Conservation (phyloP, 345 rosid genomes). For the Euphorbia pulcherrima region DNA sequence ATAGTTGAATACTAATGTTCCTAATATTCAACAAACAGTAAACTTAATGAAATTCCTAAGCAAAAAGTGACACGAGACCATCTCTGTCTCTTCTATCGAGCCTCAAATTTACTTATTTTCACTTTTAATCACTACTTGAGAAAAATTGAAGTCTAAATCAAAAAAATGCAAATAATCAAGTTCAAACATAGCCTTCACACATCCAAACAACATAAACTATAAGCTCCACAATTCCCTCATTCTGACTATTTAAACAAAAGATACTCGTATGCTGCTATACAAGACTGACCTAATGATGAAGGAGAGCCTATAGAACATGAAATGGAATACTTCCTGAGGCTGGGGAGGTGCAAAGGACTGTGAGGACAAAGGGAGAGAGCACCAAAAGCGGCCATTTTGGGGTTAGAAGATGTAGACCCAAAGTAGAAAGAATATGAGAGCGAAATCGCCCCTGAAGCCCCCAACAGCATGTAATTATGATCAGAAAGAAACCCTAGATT, state of each 20-base stretch:
- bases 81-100: not conserved
- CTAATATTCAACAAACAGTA: not conserved
- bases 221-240: not conserved
- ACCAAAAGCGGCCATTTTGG: conserved; percentile 57
- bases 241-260: too few relatives aligned
- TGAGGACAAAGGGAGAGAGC: conserved; percentile 51
- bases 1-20: not conserved
- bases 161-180: not conserved
- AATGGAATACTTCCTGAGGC: conserved; percentile 28
- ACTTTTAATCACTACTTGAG: not conserved
- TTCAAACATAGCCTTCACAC: not conserved
- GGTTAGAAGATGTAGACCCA: conserved; percentile 19
- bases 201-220: not conserved
- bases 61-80: not conserved
- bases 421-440: conserved; percentile 28
- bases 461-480: conserved; percentile 3
- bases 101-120: not conserved
- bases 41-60: not conserved
- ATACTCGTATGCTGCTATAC: not conserved
- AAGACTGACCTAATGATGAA: conserved; percentile 39
- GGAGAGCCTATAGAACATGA: conserved; percentile 57
- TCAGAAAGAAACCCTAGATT: conserved; percentile 28
- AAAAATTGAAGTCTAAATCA: not conserved
- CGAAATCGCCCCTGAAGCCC: conserved; percentile 28
- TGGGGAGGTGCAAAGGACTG: conserved; percentile 31